These are phyloP conservation scores for Pythium guiyangense DNA, from an alignment of 352 stramenopile species.

Conservation along the genomic window DNA sequence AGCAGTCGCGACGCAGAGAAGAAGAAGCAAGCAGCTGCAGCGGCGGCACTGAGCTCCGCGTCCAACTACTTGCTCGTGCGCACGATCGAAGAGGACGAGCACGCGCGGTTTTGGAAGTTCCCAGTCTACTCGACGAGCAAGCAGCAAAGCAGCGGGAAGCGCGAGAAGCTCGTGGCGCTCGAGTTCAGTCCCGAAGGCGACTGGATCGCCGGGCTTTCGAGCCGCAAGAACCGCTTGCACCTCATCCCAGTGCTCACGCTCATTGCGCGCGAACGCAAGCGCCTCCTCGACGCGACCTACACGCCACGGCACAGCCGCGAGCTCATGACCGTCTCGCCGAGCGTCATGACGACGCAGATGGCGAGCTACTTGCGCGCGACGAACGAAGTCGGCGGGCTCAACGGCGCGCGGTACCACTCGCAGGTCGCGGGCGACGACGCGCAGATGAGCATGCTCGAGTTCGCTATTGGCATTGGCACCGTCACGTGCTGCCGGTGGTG, in stretches of 20 bases:
- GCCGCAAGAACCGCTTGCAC: slow-evolving; percentile 72
- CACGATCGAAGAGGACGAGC: slow-evolving; percentile 73
- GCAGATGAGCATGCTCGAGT: slow-evolving; percentile 84
- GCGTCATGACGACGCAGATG: slow-evolving; percentile 80
- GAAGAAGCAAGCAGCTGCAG: not conserved
- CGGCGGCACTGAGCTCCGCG: slow-evolving; percentile 3
- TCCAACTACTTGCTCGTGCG: slow-evolving; percentile 60
- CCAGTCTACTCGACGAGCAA: slow-evolving; percentile 60
- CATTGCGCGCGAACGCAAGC: slow-evolving; percentile 46
- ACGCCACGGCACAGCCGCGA: slow-evolving; percentile 51
- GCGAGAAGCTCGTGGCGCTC: slow-evolving; percentile 59
- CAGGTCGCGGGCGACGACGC: slow-evolving; percentile 75
- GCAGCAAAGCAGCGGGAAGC: slow-evolving; percentile 38
- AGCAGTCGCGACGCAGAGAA: not conserved
- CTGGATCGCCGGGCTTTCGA: slow-evolving; percentile 78
- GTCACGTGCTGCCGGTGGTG: slow-evolving; percentile 77
- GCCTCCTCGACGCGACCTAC: slow-evolving; percentile 53
- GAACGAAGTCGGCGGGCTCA: slow-evolving; percentile 73
- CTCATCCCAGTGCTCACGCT: slow-evolving; percentile 65
- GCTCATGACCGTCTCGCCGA: slow-evolving; percentile 65
- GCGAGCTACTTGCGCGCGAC: slow-evolving; percentile 77
- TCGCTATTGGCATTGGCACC: slow-evolving; percentile 57
- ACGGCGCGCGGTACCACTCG: slow-evolving; percentile 79
- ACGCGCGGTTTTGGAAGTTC: slow-evolving; percentile 64
- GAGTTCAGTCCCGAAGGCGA: slow-evolving; percentile 83